Conservation (phyloP, 805 yeast species). For the Yarrowia yakushimensis region DNA sequence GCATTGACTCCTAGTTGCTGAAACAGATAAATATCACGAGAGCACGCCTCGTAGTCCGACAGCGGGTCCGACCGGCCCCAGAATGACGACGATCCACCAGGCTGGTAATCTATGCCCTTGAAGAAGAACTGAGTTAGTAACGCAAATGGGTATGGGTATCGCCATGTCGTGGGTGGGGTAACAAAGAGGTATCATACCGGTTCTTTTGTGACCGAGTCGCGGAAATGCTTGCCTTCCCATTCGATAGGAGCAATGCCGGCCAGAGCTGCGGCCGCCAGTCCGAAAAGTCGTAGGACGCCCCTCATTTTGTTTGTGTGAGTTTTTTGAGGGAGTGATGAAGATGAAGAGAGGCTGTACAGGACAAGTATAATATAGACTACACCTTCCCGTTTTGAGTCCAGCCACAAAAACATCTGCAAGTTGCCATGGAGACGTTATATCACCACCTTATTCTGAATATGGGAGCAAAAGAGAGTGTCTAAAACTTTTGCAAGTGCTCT, state of each 20-base stretch:
- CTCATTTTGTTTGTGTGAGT: background rate
- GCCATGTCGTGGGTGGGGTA: background rate
- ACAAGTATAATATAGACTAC: background rate
- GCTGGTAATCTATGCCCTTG: slow-evolving; percentile 86
- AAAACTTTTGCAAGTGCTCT: too few species aligned
- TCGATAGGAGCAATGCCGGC: slow-evolving; percentile 24
- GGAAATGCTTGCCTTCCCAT: slow-evolving; percentile 20
- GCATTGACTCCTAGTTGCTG: slow-evolving; percentile 63
- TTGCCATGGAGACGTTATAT: background rate
- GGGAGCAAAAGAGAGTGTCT: background rate
- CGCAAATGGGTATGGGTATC: background rate
- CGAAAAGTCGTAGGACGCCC: slow-evolving; percentile 3
- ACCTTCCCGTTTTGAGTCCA: background rate
- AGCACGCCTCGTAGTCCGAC: slow-evolving; percentile 64
- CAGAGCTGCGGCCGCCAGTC: slow-evolving; percentile 8
- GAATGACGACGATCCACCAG: slow-evolving; percentile 83
- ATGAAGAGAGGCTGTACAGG: background rate
- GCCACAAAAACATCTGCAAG: background rate
- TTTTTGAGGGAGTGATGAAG: background rate
- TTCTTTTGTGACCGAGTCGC: slow-evolving; percentile 22
- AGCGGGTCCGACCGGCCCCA: slow-evolving; percentile 60
- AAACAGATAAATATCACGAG: slow-evolving; percentile 71
- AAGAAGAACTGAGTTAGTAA: slow-evolving; percentile 23
- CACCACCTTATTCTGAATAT: background rate
- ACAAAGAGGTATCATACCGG: slow-evolving; percentile 15